Base-by-base conservation (phyloP, 2,329 filamentous ascomycete species). In the Coniella lustricola region DNA sequence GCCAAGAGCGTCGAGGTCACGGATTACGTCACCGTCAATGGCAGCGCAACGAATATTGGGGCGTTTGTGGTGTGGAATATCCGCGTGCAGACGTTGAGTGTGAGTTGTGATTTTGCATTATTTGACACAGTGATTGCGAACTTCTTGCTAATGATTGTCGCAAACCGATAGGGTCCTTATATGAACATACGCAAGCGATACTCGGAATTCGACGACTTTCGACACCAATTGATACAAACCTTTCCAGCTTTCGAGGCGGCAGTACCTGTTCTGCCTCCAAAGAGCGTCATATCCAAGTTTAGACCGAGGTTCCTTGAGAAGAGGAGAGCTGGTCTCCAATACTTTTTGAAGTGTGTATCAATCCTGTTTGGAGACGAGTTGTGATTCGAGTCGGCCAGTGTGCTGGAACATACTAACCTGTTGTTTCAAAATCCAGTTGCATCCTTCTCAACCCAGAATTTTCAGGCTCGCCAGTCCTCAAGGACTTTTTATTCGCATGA, bases 11-110 rank as follows among this genome's bases (percentile, higher is more conserved):
- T 83, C 46, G 71, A 77, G 55, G 72, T 84, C 36, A 69, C 73
- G 33, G 76, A 79, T 59, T 68, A 77, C 60, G 75, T 76, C 10
- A 57, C 79, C 17, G 73, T 84, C 39, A 77, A 80, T 51, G 73
- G 76, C 44, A 74, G 75, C 54, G 64, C 73, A 32, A 77, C 73
- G 13, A 78, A 73, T 55, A 74, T 81, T 22, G 91, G 91, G n/a
- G 87, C 90, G 2, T 98, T 97, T 69, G 88, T 96, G 1, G 90
- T 95, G 7, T 98, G 88, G 87, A 93, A 89, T 62, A 90, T 93
- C 60, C 81, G 77, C 41, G 87, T 98, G 38, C 83, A 93, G 64
- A 96, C 90, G 3, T 70, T 97, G 44, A 85, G 82, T 65, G 89
- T 90, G 63, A 64, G 81, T 76, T 4, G n/a, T 16, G 2, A 2